Percentiles rank a stretch among this genome's conserved stretches.
Conservation (phyloP, 257 asterid species). For the Henckelia pumila region DNA sequence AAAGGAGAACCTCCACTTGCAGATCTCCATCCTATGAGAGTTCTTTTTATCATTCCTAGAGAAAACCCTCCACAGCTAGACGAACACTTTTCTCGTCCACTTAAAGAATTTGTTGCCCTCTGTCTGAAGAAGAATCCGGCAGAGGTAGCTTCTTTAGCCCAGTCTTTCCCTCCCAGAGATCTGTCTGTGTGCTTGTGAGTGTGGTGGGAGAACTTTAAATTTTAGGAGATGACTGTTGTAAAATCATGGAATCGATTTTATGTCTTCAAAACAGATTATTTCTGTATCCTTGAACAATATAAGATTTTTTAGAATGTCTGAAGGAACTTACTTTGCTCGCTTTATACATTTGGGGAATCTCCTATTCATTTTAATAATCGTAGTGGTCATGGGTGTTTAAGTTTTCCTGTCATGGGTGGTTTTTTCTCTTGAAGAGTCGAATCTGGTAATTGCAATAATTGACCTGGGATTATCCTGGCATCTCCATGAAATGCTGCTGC, state of each 20-base stretch:
- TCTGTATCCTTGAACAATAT: background rate
- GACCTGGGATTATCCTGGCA: background rate
- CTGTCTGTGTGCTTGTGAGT: constrained; percentile 18
- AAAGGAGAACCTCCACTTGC: constrained; percentile 99
- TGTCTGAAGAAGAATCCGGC: constrained; percentile 93
- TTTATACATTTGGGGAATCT: too few species aligned
- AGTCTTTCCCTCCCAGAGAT: constrained; percentile 6
- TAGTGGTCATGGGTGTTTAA: background rate
- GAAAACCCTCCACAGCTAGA: constrained; percentile 99
- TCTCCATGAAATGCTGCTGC: background rate
- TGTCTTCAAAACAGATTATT: background rate
- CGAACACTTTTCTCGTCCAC: constrained; percentile 94
- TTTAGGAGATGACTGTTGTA: background rate
- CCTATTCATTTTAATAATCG: too few species aligned
- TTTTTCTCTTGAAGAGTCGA: background rate
- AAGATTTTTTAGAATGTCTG: background rate
- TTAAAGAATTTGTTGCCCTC: constrained; percentile 81
- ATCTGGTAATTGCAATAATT: background rate
- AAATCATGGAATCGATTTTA: background rate
- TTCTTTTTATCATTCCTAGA: constrained; percentile 96
- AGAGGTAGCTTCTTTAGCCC: constrained; percentile 57
- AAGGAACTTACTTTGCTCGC: background rate
- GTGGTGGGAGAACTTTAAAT: constrained; percentile 12
- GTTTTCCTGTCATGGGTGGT: background rate
- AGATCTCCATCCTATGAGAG: constrained; percentile 99